Evolutionary conservation across 2,329 filamentous ascomycete genomes (phyloP).

Genomic region (Huntiella moniliformis): DNA sequence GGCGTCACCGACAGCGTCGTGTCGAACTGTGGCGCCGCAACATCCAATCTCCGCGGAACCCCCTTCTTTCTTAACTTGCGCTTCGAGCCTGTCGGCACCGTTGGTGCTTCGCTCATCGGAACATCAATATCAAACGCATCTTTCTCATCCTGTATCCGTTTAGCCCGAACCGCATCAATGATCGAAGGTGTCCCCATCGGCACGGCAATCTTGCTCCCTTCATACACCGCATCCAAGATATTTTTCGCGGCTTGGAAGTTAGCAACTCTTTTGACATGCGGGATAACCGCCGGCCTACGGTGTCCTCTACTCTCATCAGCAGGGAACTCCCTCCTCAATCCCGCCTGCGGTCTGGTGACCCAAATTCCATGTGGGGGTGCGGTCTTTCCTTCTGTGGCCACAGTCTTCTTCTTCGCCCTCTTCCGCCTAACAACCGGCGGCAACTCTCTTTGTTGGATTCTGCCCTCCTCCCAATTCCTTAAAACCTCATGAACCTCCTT

Average conservation of each 20-base stretch:
- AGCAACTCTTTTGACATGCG: slow-evolving; percentile 10
- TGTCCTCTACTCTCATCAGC: background rate
- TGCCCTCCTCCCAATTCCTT: slow-evolving; percentile 35
- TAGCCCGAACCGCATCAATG: background rate
- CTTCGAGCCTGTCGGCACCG: slow-evolving; percentile 11
- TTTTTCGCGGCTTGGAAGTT: slow-evolving; percentile 34
- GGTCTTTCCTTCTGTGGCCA: background rate
- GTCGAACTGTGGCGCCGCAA: slow-evolving; percentile 31
- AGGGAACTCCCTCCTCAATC: slow-evolving; percentile 1
- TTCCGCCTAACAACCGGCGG: background rate
- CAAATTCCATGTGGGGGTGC: background rate
- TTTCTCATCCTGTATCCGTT: background rate
- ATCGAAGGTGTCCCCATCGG: slow-evolving; percentile 9
- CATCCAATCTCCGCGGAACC: slow-evolving; percentile 27
- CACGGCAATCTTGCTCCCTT: slow-evolving; percentile 19
- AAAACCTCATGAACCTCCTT: slow-evolving; percentile 35
- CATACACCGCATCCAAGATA: slow-evolving; percentile 35
- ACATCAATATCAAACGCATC: slow-evolving; percentile 5
- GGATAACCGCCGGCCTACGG: background rate
- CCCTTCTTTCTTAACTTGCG: slow-evolving; percentile 24
- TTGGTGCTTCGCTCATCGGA: background rate
- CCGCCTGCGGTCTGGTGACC: slow-evolving; percentile 3
- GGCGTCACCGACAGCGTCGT: slow-evolving; percentile 29
- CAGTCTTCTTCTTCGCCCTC: background rate
- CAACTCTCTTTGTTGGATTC: slow-evolving; percentile 18